Percentiles rank a stretch among this genome's conserved stretches.
These are phyloP conservation scores for Hyparrhenia diplandra DNA, from an alignment of 176 grass and related monocot genomes.

Conservation along the genomic window DNA sequence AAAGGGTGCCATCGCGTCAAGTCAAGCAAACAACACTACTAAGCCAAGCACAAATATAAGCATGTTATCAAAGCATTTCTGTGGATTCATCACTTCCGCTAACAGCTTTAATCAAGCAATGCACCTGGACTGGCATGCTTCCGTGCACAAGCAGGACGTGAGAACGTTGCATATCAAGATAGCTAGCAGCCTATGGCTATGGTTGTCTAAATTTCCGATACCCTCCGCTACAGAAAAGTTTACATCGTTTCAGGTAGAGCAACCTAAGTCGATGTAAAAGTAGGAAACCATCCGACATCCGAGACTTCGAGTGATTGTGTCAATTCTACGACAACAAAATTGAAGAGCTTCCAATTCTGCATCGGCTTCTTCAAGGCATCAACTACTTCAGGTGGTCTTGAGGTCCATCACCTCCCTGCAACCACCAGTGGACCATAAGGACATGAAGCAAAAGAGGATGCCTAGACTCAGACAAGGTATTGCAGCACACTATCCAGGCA, in stretches of 20 bases:
- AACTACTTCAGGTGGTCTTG: not conserved
- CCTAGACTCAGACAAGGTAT: not conserved
- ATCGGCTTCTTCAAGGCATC: not conserved
- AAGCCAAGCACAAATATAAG: not conserved
- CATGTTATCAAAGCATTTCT: not conserved
- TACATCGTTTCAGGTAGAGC: not conserved
- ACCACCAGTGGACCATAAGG: not conserved
- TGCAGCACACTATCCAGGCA: not conserved
- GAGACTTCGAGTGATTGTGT: not conserved
- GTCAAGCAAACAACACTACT: not conserved
- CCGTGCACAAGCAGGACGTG: not conserved
- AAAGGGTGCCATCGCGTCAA: no score
- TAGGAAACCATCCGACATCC: not conserved
- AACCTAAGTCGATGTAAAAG: not conserved
- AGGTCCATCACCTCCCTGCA: slow-evolving; percentile 22
- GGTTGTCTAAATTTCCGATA: not conserved
- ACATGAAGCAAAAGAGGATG: not conserved
- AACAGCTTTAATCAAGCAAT: not conserved
- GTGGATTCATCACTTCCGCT: not conserved
- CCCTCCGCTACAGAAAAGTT: not conserved
- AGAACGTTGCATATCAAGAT: not conserved
- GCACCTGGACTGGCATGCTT: not conserved
- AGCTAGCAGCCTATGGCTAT: not conserved
- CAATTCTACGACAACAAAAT: not conserved
- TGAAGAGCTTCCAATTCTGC: not conserved